Percentiles rank a stretch among this genome's conserved stretches.
Evolutionary conservation across 1,139 yeast genomes (phyloP).

Genomic region (Kurtzmaniella quercitrusa): DNA sequence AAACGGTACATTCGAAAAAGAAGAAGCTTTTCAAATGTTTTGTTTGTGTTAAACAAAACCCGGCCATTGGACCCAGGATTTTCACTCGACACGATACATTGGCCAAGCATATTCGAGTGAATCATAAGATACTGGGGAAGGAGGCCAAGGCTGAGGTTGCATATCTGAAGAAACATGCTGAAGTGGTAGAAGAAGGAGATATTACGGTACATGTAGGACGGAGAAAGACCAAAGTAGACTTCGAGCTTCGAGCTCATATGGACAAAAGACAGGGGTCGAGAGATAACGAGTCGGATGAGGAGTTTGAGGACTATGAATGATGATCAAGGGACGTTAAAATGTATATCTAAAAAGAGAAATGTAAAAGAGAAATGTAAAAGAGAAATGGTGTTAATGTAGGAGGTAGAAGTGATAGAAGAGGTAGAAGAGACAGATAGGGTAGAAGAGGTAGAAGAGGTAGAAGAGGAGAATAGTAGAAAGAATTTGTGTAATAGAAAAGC

Average conservation of each 20-base stretch:
- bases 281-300: slow-evolving; percentile 4
- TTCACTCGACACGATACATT: slow-evolving; percentile 93
- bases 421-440: too few species aligned
- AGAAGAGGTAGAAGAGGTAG: too few species aligned
- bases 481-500: too few species aligned
- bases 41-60: slow-evolving; percentile 68
- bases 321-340: neutral
- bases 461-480: too few species aligned
- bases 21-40: slow-evolving; percentile 84
- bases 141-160: slow-evolving; percentile 59
- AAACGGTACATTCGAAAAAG: slow-evolving; percentile 88
- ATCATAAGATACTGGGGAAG: slow-evolving; percentile 69
- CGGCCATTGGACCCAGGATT: slow-evolving; percentile 54
- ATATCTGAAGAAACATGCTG: slow-evolving; percentile 45
- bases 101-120: slow-evolving; percentile 86
- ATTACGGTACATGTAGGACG: slow-evolving; percentile 47
- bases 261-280: slow-evolving; percentile 25
- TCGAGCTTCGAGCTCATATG: slow-evolving; percentile 46
- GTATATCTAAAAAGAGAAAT: too few species aligned
- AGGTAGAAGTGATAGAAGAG: too few species aligned
- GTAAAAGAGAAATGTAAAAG: too few species aligned
- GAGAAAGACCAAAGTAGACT: slow-evolving; percentile 46
- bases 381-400: too few species aligned
- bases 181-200: slow-evolving; percentile 42
- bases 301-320: slow-evolving; percentile 1